phyloP scores from a whole-genome alignment of 2,329 filamentous ascomycete species.

The Fusarium sp. region DNA sequence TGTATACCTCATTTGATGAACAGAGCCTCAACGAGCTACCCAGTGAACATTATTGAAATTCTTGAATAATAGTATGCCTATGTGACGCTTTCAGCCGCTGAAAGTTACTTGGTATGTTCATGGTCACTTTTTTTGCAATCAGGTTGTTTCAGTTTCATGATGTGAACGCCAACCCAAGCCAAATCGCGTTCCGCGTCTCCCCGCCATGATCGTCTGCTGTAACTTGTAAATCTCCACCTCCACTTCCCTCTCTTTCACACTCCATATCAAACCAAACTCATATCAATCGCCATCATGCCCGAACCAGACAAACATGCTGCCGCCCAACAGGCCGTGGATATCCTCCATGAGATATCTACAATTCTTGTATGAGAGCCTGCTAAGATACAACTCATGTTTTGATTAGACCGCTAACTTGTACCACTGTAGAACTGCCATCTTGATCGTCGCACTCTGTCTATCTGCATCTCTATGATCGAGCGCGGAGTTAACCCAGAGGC shows the following conservation, averaged over 20 bases:
- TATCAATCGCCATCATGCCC: conserved; percentile 54
- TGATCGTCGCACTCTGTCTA: conserved; percentile 88
- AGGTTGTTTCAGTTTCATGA: conserved; percentile 4
- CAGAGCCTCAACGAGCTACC: background rate
- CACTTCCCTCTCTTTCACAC: conserved; percentile 27
- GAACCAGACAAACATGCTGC: conserved; percentile 75
- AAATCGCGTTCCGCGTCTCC: conserved; percentile 39
- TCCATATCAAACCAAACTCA: conserved; percentile 13
- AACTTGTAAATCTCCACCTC: conserved; percentile 21
- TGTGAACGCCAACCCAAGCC: background rate
- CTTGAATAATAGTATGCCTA: background rate
- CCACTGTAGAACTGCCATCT: conserved; percentile 86
- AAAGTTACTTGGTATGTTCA: background rate
- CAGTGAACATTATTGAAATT: background rate
- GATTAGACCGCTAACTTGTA: conserved; percentile 2
- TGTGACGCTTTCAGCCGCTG: background rate
- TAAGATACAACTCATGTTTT: background rate
- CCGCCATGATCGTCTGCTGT: conserved; percentile 22
- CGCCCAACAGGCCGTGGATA: conserved; percentile 84
- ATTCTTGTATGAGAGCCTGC: conserved; percentile 74
- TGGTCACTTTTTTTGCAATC: background rate
- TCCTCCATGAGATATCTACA: conserved; percentile 86
- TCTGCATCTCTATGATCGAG: conserved; percentile 96
- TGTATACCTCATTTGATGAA: background rate
- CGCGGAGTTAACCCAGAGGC: conserved; percentile 97